Evolutionary conservation across 192 early-diverging fungal genomes (phyloP).

Genomic region (Obelidium mucronatum): DNA sequence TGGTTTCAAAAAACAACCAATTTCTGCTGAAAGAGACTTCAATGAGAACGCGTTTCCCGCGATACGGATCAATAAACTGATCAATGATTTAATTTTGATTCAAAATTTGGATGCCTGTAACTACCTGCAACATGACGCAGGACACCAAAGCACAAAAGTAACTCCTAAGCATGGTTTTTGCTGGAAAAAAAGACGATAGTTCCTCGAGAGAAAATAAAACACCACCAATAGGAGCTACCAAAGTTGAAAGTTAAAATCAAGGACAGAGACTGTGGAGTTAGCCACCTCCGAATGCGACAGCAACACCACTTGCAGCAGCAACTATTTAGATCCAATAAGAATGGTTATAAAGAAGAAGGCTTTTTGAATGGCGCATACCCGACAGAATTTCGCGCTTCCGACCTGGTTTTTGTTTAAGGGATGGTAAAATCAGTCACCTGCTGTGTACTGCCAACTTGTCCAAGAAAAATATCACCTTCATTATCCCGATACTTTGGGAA

Average conservation of each 20-base stretch:
- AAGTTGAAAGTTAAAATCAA: background rate
- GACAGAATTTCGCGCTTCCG: conserved; percentile 94
- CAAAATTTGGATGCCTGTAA: no score
- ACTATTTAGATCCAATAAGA: conserved; percentile 50
- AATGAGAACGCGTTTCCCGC: conserved; percentile 61
- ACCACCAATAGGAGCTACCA: conserved; percentile 88
- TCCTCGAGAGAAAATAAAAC: conserved; percentile 95
- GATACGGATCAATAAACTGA: conserved; percentile 71
- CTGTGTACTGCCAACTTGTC: conserved; percentile 87
- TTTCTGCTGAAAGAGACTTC: conserved; percentile 88
- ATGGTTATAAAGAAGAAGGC: background rate
- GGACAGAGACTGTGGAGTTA: background rate
- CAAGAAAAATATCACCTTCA: conserved; percentile 70
- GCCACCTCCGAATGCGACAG: conserved; percentile 86
- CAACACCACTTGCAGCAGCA: conserved; percentile 89
- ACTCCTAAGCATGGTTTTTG: conserved; percentile 93
- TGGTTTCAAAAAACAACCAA: conserved; percentile 93
- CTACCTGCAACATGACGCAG: conserved; percentile 81
- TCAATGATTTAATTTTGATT: background rate
- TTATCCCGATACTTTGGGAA: conserved; percentile 93
- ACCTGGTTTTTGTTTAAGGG: no score
- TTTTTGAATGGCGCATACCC: conserved; percentile 30
- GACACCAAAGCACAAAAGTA: conserved; percentile 95
- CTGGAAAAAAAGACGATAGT: conserved; percentile 90
- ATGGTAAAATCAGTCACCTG: no score